Evolutionary conservation across 208 protist genomes (phyloP), one percentile per base, ranked within the genome.

Genomic region (Novymonas esmeraldas): DNA sequence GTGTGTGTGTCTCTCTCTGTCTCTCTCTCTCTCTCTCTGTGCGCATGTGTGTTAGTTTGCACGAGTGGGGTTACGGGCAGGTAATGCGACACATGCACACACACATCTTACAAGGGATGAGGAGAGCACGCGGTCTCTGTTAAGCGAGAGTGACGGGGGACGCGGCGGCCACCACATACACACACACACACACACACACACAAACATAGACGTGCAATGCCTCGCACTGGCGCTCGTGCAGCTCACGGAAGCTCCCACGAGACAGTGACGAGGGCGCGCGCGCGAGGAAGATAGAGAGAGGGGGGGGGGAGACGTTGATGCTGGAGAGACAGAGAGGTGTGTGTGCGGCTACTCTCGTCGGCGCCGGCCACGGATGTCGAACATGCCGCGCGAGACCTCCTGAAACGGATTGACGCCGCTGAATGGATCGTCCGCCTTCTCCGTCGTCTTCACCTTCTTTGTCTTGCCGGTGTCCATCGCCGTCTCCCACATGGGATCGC

Each of bases 401-500:
- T 90, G 80, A 29, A 90, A 86, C 16, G 73, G 79, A 67, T 90
- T 90, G 38, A 56, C 67, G 11, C 60, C 68, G 38, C 56, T 39
- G 18, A 70, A 68, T 11, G 42, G 45, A 44, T 65, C 28, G 59
- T 74, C 34, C 39, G 52, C 38, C 72, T 76, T 63, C 66, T 72
- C 55, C 64, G 76, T 79, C 39, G 61, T 63, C 82, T 84, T 82
- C 11, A 93, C 83, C 75, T 89, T 92, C 76, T 96, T 96, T 48
- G 87, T 60, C 33, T 76, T 85, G 10, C 92, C 92, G n/a, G 80
- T 74, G 59, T 96, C 92, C 86, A 96, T 93, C 64, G 87, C 87
- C 58, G 73, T 84, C 72, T 96, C 88, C 87, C 89, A 96, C 67
- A 90, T 58, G 18, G 78, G 60, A 68, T 96, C 92, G 18, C 81